Conservation (phyloP, 805 yeast genomes). For the Nematodospora valgi region DNA sequence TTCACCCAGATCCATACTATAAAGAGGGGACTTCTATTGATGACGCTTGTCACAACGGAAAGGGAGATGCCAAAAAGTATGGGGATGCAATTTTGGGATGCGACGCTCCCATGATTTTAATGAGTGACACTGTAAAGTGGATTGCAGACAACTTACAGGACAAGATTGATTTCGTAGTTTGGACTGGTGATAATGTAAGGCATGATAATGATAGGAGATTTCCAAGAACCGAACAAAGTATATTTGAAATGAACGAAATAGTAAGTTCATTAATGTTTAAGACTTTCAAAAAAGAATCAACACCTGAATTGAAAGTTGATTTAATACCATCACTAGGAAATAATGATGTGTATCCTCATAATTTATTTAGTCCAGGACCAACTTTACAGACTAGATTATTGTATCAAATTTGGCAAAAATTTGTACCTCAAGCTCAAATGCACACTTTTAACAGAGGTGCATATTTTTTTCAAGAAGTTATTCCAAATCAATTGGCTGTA, state of each 20-base stretch:
- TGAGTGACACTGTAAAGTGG: constrained; percentile 67
- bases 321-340: constrained; percentile 78
- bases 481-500: constrained; percentile 75
- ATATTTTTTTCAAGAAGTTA: constrained; percentile 71
- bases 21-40: constrained; percentile 45
- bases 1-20: constrained; percentile 79
- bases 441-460: constrained; percentile 74
- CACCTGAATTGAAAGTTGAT: constrained; percentile 42
- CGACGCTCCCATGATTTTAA: constrained; percentile 65
- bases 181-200: constrained; percentile 90
- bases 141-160: constrained; percentile 59
- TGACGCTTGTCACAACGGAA: constrained; percentile 56
- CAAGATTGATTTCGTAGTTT: constrained; percentile 78
- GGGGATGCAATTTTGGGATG: constrained; percentile 79
- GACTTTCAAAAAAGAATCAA: constrained; percentile 45
- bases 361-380: constrained; percentile 81
- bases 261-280: constrained; percentile 52
- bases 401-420: constrained; percentile 67
- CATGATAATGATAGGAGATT: constrained; percentile 74
- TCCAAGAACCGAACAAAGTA: constrained; percentile 73
- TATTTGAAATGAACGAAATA: constrained; percentile 62
- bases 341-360: constrained; percentile 88
- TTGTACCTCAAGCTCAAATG: constrained; percentile 73
- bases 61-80: constrained; percentile 56
- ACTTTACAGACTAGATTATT: constrained; percentile 81